These are phyloP conservation scores for Collybiopsis luxurians DNA, from an alignment of 768 basidiomycete species.

Conservation along the genomic window DNA sequence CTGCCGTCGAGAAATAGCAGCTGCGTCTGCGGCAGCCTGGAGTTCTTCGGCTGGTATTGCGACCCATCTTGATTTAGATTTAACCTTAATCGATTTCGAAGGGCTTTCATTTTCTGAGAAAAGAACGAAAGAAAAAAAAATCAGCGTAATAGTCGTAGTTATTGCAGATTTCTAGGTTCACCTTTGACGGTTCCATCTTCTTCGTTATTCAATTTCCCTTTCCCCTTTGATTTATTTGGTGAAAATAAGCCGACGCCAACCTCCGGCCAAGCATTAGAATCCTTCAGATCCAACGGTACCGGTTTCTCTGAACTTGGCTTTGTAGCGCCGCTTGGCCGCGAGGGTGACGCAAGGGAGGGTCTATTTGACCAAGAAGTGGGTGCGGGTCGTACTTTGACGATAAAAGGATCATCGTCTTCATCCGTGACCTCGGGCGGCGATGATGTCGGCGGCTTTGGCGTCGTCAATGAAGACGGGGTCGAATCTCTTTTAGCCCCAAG, in stretches of 20 bases:
- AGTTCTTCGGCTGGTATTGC: conserved; percentile 5
- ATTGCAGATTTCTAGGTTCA: too few species aligned
- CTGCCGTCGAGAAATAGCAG: background rate
- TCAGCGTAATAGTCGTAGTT: too few species aligned
- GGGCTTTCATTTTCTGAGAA: background rate
- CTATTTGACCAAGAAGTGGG: background rate
- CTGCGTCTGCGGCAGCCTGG: conserved; percentile 5
- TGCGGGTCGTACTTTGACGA: background rate
- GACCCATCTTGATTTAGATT: conserved; percentile 8
- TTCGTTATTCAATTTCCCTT: background rate
- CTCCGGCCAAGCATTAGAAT: conserved; percentile 1
- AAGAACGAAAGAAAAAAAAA: too few species aligned
- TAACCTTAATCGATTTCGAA: background rate
- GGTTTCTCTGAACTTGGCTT: background rate
- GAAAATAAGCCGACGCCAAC: background rate
- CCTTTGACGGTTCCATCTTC: background rate
- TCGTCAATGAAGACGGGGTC: background rate
- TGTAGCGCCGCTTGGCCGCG: background rate
- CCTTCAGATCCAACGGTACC: background rate
- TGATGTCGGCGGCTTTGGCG: background rate
- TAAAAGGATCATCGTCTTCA: background rate
- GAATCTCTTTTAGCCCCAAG: background rate
- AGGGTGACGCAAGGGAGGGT: background rate
- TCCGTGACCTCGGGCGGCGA: background rate
- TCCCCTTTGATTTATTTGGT: background rate